A percentile compares a stretch with the other conserved stretches of the same genome.
Conservation (phyloP, 768 basidiomycete genomes). For the Kwoniella shandongensis region DNA sequence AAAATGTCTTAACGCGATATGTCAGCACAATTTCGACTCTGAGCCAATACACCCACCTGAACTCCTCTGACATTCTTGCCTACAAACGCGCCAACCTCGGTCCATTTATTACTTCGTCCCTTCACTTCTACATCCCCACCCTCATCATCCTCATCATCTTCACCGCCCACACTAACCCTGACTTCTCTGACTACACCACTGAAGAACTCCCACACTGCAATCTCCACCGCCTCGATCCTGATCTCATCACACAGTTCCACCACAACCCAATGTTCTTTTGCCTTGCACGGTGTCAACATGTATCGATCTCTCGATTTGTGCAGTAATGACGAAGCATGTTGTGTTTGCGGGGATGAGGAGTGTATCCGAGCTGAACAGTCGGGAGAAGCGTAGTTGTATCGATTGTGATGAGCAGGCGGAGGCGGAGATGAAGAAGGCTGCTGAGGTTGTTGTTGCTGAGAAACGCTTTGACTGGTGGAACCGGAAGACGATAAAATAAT, state of each 20-base stretch:
- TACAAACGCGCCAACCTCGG: constrained; percentile 68
- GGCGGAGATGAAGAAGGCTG: constrained; percentile 11
- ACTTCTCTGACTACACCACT: constrained; percentile 94
- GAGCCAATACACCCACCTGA: constrained; percentile 61
- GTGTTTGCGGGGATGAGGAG: constrained; percentile 73
- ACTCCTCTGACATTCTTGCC: constrained; percentile 90
- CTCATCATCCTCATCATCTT: constrained; percentile 46
- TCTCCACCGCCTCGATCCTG: constrained; percentile 88
- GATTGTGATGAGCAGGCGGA: constrained; percentile 53
- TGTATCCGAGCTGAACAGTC: constrained; percentile 95
- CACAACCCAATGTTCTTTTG: constrained; percentile 70
- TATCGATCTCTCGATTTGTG: constrained; percentile 88
- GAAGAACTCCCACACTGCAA: constrained; percentile 98
- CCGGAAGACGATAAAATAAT: background rate
- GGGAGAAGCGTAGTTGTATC: constrained; percentile 89
- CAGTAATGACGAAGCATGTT: constrained; percentile 78
- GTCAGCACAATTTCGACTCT: background rate
- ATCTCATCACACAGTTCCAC: constrained; percentile 98
- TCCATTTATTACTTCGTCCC: constrained; percentile 57
- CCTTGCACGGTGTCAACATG: constrained; percentile 89
- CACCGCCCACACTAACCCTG: constrained; percentile 67
- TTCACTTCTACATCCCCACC: constrained; percentile 20
- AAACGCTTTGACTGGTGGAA: background rate
- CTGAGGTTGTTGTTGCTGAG: constrained; percentile 5
- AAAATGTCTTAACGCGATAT: constrained; percentile 41